Evolutionary conservation across 495 filamentous ascomycete genomes (phyloP).

Genomic region (Hyaloscypha bicolor): DNA sequence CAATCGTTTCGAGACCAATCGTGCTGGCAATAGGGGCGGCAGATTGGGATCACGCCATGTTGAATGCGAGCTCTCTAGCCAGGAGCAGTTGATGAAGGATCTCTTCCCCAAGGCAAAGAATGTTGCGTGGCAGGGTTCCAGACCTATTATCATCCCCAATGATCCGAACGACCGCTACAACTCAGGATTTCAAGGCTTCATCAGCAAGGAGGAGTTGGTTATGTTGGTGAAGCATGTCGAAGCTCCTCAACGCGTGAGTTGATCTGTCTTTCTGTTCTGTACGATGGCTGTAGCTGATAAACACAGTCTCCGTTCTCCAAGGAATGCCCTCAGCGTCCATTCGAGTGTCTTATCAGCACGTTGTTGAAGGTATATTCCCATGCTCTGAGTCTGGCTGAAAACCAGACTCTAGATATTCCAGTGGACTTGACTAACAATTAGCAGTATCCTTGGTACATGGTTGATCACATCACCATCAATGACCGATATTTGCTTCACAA

Average conservation of each 20-base stretch:
- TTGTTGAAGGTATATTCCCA: slow-evolving; percentile 60
- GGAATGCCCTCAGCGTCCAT: slow-evolving; percentile 71
- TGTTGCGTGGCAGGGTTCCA: slow-evolving; percentile 56
- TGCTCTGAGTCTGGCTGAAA: neutral
- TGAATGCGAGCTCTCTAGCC: slow-evolving; percentile 61
- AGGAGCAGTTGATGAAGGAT: slow-evolving; percentile 62
- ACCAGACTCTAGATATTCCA: neutral
- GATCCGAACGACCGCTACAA: slow-evolving; percentile 54
- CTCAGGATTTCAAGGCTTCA: slow-evolving; percentile 67
- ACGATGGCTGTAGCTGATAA: slow-evolving; percentile 17
- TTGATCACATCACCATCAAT: slow-evolving; percentile 62
- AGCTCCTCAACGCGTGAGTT: slow-evolving; percentile 63
- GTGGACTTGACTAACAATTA: slow-evolving; percentile 14
- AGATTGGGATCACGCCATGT: slow-evolving; percentile 68
- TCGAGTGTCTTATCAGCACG: slow-evolving; percentile 74
- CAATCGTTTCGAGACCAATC: slow-evolving; percentile 45
- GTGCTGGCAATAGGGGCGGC: slow-evolving; percentile 44
- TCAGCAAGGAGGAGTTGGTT: slow-evolving; percentile 71
- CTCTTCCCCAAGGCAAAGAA: slow-evolving; percentile 71
- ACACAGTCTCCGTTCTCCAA: slow-evolving; percentile 62
- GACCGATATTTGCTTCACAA: slow-evolving; percentile 63
- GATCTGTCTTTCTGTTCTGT: neutral
- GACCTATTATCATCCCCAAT: slow-evolving; percentile 46
- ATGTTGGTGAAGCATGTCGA: slow-evolving; percentile 69
- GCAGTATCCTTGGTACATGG: slow-evolving; percentile 70